phyloP scores from a whole-genome alignment of 768 basidiomycete genomes.

The Amanita brunnescens region DNA sequence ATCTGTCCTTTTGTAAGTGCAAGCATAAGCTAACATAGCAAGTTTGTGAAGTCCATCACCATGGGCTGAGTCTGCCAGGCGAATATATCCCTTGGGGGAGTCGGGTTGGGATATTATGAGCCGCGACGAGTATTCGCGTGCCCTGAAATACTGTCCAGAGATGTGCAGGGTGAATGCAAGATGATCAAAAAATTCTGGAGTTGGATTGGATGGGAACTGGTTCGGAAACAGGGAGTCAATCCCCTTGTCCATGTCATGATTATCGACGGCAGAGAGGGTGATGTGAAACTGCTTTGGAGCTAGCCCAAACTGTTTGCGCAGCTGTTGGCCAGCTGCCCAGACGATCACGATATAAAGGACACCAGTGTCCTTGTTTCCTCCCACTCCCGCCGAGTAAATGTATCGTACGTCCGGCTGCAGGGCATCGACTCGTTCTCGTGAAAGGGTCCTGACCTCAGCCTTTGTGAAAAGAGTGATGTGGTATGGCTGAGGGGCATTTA shows the following conservation, averaged over 20 bases:
- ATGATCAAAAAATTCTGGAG: constrained; percentile 34
- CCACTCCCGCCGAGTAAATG: constrained; percentile 32
- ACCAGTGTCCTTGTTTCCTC: constrained; percentile 22
- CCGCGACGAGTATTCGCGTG: constrained; percentile 23
- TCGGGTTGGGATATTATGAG: constrained; percentile 24
- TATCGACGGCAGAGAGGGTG: constrained; percentile 33
- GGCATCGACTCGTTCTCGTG: neutral
- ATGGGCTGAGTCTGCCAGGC: constrained; percentile 39
- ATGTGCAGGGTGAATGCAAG: constrained; percentile 35
- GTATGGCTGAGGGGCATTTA: neutral
- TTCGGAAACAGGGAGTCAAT: constrained; percentile 33
- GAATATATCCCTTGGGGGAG: constrained; percentile 38
- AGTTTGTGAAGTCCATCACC: constrained; percentile 29
- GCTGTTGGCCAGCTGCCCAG: constrained; percentile 44
- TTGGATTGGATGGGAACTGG: constrained; percentile 20
- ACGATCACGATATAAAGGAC: constrained; percentile 44
- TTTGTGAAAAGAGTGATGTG: constrained; percentile 2
- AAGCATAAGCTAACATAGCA: constrained; percentile 49
- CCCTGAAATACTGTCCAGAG: constrained; percentile 25
- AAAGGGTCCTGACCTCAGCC: neutral
- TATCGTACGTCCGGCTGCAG: constrained; percentile 10
- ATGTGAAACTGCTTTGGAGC: constrained; percentile 49
- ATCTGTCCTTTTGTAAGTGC: constrained; percentile 29
- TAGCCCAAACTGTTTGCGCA: constrained; percentile 40
- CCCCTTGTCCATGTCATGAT: constrained; percentile 39